Evolutionary conservation across 257 asterid species (phyloP).

Genomic region (Cynanchum wilfordii): DNA sequence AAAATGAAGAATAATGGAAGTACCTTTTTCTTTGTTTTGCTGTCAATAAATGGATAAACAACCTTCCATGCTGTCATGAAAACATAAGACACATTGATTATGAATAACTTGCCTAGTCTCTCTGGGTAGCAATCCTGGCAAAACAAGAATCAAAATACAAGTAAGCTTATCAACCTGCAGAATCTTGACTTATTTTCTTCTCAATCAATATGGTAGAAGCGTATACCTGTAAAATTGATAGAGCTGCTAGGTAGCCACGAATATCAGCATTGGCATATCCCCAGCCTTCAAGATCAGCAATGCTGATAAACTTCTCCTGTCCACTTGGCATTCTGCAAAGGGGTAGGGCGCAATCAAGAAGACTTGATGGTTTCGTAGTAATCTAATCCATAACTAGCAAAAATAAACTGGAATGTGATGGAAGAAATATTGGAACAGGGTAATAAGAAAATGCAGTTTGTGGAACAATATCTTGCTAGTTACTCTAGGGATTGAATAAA

Average conservation of each 20-base stretch:
- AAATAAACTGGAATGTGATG: not conserved
- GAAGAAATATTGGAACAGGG: not conserved
- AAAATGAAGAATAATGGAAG: not conserved
- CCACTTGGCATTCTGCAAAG: slow-evolving; percentile 59
- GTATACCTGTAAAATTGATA: slow-evolving; percentile 62
- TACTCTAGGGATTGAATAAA: not conserved
- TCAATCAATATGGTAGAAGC: not conserved
- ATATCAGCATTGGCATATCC: slow-evolving; percentile 65
- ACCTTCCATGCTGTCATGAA: slow-evolving; percentile 92
- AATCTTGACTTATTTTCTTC: not conserved
- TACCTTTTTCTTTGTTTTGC: slow-evolving; percentile 80
- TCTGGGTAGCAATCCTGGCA: slow-evolving; percentile 84
- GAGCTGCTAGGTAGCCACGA: slow-evolving; percentile 77
- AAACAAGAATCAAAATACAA: not conserved
- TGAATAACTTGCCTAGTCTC: slow-evolving; percentile 72
- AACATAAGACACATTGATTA: slow-evolving; percentile 67
- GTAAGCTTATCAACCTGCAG: not conserved
- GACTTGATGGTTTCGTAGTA: too few relatives aligned
- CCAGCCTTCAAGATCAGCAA: slow-evolving; percentile 75
- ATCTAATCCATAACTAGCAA: not conserved
- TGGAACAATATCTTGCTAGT: not conserved
- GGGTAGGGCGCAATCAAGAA: not conserved
- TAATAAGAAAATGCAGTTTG: not conserved
- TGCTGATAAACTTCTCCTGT: slow-evolving; percentile 76
- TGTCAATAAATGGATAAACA: slow-evolving; percentile 79